phyloP scores from a whole-genome alignment of 1,284 basidiomycete genomes.

The Austroboletus novae-zelandiae region DNA sequence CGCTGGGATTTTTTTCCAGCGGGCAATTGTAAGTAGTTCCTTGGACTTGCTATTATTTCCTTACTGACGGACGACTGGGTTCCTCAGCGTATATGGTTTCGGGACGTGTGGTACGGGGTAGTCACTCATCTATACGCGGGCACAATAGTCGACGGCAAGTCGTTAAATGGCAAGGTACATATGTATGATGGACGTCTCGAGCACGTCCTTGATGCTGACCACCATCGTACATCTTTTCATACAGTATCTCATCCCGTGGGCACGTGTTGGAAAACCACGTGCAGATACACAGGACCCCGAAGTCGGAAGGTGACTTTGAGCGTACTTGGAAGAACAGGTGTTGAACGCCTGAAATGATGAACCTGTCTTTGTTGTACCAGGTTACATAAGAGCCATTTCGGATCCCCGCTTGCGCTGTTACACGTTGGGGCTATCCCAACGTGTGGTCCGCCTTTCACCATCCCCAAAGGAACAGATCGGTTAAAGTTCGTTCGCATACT shows the following conservation, averaged over 20 bases:
- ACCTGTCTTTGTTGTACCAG: too few relatives aligned
- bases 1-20: neutral
- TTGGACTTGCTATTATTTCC: neutral
- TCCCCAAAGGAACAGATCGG: too few relatives aligned
- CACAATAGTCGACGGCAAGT: slow-evolving; percentile 40
- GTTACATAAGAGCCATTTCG: too few relatives aligned
- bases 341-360: slow-evolving; percentile 13
- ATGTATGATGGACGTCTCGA: neutral
- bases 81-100: slow-evolving; percentile 12
- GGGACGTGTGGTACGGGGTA: slow-evolving; percentile 39
- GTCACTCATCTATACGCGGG: slow-evolving; percentile 55
- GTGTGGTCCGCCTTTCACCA: too few relatives aligned
- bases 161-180: slow-evolving; percentile 50
- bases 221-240: neutral
- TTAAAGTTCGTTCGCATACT: too few relatives aligned
- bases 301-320: slow-evolving; percentile 40
- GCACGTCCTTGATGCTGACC: neutral
- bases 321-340: slow-evolving; percentile 40
- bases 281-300: slow-evolving; percentile 33
- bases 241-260: slow-evolving; percentile 49
- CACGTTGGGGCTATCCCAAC: too few relatives aligned
- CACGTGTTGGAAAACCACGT: slow-evolving; percentile 30
- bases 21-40: slow-evolving; percentile 6
- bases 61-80: neutral
- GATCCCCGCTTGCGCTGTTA: too few relatives aligned